Evolutionary conservation across 2,329 filamentous ascomycete species (phyloP), one percentile per base, ranked within the genome.

Genomic region (Thelonectria discophora): DNA sequence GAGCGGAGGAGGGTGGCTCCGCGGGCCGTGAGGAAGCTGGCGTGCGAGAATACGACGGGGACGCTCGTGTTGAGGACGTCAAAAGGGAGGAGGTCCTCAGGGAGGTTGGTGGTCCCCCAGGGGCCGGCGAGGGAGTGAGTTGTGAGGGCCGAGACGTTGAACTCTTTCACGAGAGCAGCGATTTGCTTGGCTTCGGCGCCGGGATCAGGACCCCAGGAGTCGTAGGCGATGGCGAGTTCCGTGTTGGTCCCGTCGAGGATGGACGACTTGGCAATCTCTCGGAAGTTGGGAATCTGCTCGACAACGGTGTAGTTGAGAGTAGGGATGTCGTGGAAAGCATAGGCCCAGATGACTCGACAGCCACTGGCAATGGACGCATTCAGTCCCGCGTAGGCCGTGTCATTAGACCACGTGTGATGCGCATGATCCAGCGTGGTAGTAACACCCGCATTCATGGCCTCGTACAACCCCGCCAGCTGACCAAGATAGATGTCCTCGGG

Each of bases 351-450:
- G 0, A 84, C 79, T 0, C 82, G 73, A 0, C 79, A 81, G 3
- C 82, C 79, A 40, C 82, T 84, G 13, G 83, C 80, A 5, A 84
- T 72, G 0, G 77, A 79, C 0, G 79, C 83, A 5, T 79, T 75
- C 2, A 84, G 68, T 0, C 82, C 82, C 0, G 82, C 81, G 20
- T 78, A 74, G 0, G 80, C 69, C 0, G 76, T 78, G 1, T 77
- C 77, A 10, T 77, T 73, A 1, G 76, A 79, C 77, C 78, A 84
- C 0, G 77, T 84, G 27, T 82, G 76, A 37, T 83, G 82, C 1
- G 84, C 83, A 50, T 86, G 83, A 56, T 86, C 84, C 0, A 86
- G 74, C 0, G 78, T 76, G 0, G 82, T 82, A 0, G 84, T 86
- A 10, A 84, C 83, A 5, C 84, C 84, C 0, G 80, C 81, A 30